Evolutionary conservation across 148 eudicot genomes (phyloP), one percentile per base, ranked within the genome.

Genomic region (Amaranthus palmeri): DNA sequence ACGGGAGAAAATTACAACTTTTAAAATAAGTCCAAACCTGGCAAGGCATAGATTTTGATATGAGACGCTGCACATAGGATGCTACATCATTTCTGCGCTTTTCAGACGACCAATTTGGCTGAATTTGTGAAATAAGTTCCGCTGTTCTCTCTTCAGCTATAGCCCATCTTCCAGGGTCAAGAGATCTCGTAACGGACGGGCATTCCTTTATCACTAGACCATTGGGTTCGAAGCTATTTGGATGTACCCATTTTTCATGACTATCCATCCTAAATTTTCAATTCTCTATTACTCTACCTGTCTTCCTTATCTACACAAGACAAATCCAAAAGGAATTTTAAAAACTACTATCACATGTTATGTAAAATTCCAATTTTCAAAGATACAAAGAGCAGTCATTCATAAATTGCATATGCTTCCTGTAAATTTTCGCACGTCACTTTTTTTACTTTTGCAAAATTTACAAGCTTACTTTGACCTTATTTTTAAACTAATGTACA

Each of bases 121-220:
- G 95, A 75, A 93, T 90, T 73, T 82, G 79, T 59, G 79, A 83
- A 72, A 93, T 88, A 71, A 93, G 92, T 76, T 88, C 91, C 0
- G 89, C 89, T 18, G 91, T 87, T 74, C 89, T 86, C 67, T 86
- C 87, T 78, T 93, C 98, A 3, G 96, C 96, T 78, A 53, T 87
- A 36, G 67, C 64, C 96, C 95, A 90, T 74, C 88, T 81, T 58
- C 78, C 95, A 0, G 76, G 78, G 56, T 88, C 90, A 7, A 90
- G 84, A 15, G 72, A 74, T 55, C 80, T 73, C 53, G 85, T 50
- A 73, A 87, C 77, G 1, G 83, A 83, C 61, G 72, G 79, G 47
- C 84, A 78, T 72, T 69, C 84, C 73, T 82, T 81, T 8, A 83
- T 85, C 73, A 88, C 10, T 46, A 93, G 85, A 71, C 98, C 98